phyloP scores from a whole-genome alignment of 2,329 filamentous ascomycete genomes.

The Epichloe gansuensis region DNA sequence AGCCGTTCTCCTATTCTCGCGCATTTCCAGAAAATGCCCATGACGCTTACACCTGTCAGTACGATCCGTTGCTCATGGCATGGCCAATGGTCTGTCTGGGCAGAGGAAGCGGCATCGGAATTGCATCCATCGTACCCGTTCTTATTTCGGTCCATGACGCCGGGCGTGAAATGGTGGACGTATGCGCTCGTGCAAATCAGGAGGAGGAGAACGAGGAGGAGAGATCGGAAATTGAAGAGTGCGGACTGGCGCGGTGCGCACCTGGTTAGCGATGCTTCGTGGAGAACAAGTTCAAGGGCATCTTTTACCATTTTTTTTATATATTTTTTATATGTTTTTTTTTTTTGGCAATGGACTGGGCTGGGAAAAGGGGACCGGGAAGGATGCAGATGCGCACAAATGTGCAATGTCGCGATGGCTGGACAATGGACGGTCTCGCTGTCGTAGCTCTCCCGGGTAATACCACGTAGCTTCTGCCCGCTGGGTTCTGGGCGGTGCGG shows the following conservation, averaged over 20 bases:
- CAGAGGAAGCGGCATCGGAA: not conserved
- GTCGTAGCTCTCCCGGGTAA: not conserved
- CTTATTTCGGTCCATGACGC: constrained; percentile 86
- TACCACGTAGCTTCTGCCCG: not conserved
- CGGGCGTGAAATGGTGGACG: constrained; percentile 77
- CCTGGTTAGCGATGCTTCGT: constrained; percentile 1
- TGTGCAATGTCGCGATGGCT: not conserved
- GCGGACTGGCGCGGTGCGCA: constrained; percentile 51
- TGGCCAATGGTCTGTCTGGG: not conserved
- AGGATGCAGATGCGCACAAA: not conserved
- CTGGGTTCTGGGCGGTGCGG: not conserved
- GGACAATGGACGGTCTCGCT: not conserved
- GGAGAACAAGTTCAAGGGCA: not conserved
- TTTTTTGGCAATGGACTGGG: not conserved
- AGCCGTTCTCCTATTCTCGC: constrained; percentile 84
- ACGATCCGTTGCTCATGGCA: not conserved
- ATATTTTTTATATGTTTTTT: not conserved
- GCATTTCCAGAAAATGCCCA: constrained; percentile 91
- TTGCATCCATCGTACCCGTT: constrained; percentile 49
- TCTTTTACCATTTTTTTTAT: not conserved
- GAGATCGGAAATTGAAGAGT: constrained; percentile 97
- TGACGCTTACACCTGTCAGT: constrained; percentile 35
- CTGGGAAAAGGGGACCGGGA: not conserved
- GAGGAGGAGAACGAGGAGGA: constrained; percentile 85
- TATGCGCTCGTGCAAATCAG: constrained; percentile 95